Base-by-base conservation (phyloP, 345 rosid genomes). In the Lagerstroemia speciosa region DNA sequence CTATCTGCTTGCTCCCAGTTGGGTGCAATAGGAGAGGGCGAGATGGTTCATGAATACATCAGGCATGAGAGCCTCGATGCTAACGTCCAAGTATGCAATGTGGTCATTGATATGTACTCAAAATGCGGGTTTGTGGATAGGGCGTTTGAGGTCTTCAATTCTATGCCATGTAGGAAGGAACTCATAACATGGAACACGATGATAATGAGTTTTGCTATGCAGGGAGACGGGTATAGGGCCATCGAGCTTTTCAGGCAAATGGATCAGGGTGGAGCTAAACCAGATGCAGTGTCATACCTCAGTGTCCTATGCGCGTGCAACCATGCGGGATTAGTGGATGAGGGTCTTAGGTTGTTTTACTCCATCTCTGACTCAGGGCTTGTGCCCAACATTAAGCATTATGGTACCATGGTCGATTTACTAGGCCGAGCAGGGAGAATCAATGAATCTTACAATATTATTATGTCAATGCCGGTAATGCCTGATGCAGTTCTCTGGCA, bases 171-270 rank as follows among this genome's bases (percentile, higher is more conserved):
- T 62, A 55, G 53, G 70, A 85, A 79, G 77, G 80, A 77, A 76
- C 69, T 85, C 70, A 83, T 93, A 65, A 81, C 97, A 5, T 93
- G 97, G 98, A 93, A 93, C 77, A 87, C 96, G 10, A 93, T 90
- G 92, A 82, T 93, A 36, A 90, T 82, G 92, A 96, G 85, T 29
- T 89, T 84, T 73, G 96, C 98, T 1, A 82, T 85, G 80, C 89
- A 88, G 36, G 98, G 98, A 52, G 81, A 89, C 75, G 96, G 88
- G 10, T 19, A 46, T 19, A 83, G 71, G 77, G 91, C 96, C 27
- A 68, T 90, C 33, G 82, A 84, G 76, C 81, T 89, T 46, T 90
- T 93, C 45, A 65, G 79, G 75, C 75, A 78, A 61, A 80, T 93
- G 86, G 73, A 64, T 67, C 43, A n/a, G 0, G 71, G 70, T 48